Evolutionary conservation across 2,329 filamentous ascomycete genomes (phyloP), one percentile per base, ranked within the genome.

Genomic region (Colletotrichum sp.): DNA sequence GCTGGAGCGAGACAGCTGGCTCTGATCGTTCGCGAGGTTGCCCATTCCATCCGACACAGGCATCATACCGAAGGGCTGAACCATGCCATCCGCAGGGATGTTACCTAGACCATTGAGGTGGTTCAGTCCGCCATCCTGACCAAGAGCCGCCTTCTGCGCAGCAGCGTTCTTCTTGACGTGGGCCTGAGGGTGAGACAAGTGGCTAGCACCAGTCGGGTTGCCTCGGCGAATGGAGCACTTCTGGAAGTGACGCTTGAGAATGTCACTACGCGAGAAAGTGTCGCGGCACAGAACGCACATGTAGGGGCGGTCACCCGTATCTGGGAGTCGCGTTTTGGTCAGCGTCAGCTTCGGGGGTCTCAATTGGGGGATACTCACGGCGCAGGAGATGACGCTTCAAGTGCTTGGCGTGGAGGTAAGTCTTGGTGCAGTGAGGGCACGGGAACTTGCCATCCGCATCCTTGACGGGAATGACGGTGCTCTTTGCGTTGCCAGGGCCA

Each of bases 261-360:
- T 99, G 84, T 99, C 97, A 90, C 96, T 98, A 85, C 97, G 94
- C 65, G 95, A 98, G 87, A 99, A 99, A 39, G 96, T 99, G 86
- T 99, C 97, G 85, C 97, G 96, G 90, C 97, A 99, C 68, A 99
- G 90, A 79, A 98, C 95, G 87, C 97, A 99, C 93, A 98, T 98
- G 88, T 99, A 99, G 73, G 97, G 97, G 79, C 97, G 95, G 85
- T 99, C 96, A 82, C 97, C 97, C 77, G 97, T 99, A 88, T 99
- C 96, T 98, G 81, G 62, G 72, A 30, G 72, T n/a, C 13, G 52
- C 62, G 30, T 10, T 34, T 63, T 39, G 36, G 71, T 77, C 71
- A 77, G 75, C 39, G 68, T 77, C 57, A 79, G 75, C 57, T 62
- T 36, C 71, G 34, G 44, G 24, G 24, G 64, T 36, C 39, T 72